Percentiles rank a stretch among this genome's conserved stretches.
Conservation (phyloP, 2,329 filamentous ascomycete species). For the Aspergillus viridinutans region DNA sequence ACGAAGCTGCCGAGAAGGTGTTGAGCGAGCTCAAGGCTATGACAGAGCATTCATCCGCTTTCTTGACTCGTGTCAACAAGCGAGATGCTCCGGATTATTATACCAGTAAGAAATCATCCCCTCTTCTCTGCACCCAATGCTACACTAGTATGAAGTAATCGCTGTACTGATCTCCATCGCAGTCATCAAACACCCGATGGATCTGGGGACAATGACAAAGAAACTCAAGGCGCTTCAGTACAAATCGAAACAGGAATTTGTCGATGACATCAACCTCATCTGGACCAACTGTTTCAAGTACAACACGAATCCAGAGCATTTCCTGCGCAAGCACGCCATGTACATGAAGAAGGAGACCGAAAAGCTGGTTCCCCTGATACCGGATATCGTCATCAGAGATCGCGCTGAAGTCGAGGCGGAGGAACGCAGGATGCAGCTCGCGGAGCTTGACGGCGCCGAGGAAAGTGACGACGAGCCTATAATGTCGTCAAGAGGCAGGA, state of each 20-base stretch:
- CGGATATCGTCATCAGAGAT: constrained; percentile 83
- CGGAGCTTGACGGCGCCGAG: constrained; percentile 77
- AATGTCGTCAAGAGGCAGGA: constrained; percentile 92
- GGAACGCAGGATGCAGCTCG: constrained; percentile 71
- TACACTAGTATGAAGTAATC: neutral
- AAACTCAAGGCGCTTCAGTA: constrained; percentile 79
- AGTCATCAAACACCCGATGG: constrained; percentile 97
- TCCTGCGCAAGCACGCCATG: constrained; percentile 84
- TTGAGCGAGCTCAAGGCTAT: constrained; percentile 95
- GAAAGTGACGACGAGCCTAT: constrained; percentile 97
- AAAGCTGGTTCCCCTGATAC: constrained; percentile 91
- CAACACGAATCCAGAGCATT: constrained; percentile 84
- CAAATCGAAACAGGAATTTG: constrained; percentile 91
- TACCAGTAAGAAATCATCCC: constrained; percentile 58
- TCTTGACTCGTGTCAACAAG: constrained; percentile 91
- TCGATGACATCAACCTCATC: constrained; percentile 87
- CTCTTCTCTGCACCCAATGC: no score
- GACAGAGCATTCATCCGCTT: constrained; percentile 95
- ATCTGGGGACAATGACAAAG: constrained; percentile 96
- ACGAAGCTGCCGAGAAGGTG: constrained; percentile 95
- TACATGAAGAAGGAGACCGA: constrained; percentile 98
- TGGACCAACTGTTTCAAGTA: constrained; percentile 97
- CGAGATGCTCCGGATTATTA: constrained; percentile 96
- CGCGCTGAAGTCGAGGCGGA: constrained; percentile 92
- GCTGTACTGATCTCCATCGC: constrained; percentile 20